A percentile compares a stretch with the other conserved stretches of the same genome.
phyloP scores from a whole-genome alignment of 768 basidiomycete species.

The Russula foetens region DNA sequence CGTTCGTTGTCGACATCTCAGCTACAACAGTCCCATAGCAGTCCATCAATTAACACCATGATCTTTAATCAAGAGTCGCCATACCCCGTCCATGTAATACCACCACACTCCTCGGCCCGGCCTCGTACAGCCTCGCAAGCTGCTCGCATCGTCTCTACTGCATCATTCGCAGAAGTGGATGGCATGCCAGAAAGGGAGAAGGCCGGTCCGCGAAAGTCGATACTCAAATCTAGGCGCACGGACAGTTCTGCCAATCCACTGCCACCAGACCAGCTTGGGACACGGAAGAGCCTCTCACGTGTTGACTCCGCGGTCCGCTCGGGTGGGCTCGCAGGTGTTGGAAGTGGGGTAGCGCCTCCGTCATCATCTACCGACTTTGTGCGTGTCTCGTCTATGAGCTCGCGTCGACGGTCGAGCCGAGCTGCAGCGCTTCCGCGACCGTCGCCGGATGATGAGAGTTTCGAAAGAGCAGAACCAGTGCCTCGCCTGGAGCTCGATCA shows the following conservation, averaged over 20 bases:
- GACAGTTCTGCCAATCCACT: conserved; percentile 60
- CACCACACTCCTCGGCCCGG: conserved; percentile 21
- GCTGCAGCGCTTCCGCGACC: conserved; percentile 24
- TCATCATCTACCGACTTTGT: conserved; percentile 12
- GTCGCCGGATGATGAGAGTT: conserved; percentile 35
- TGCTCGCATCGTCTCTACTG: neutral
- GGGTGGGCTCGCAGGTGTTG: conserved; percentile 1
- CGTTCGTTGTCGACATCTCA: neutral
- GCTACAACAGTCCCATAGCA: conserved; percentile 14
- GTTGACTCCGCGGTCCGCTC: conserved; percentile 8
- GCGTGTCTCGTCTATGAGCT: neutral
- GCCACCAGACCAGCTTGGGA: conserved; percentile 37
- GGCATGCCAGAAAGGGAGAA: conserved; percentile 33
- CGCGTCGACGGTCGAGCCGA: conserved; percentile 27
- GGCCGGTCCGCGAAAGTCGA: conserved; percentile 53
- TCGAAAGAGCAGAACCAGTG: conserved; percentile 51
- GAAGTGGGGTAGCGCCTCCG: conserved; percentile 3
- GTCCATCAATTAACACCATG: conserved; percentile 37
- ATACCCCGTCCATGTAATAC: conserved; percentile 38
- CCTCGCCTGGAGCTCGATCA: conserved; percentile 19
- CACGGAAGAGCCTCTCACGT: neutral
- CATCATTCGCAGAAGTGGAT: conserved; percentile 20
- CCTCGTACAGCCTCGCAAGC: conserved; percentile 23
- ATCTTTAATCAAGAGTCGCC: conserved; percentile 70
- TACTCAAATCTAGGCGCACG: conserved; percentile 58